phyloP scores from a whole-genome alignment of 1,284 basidiomycete species.

The Gomphus sp. region DNA sequence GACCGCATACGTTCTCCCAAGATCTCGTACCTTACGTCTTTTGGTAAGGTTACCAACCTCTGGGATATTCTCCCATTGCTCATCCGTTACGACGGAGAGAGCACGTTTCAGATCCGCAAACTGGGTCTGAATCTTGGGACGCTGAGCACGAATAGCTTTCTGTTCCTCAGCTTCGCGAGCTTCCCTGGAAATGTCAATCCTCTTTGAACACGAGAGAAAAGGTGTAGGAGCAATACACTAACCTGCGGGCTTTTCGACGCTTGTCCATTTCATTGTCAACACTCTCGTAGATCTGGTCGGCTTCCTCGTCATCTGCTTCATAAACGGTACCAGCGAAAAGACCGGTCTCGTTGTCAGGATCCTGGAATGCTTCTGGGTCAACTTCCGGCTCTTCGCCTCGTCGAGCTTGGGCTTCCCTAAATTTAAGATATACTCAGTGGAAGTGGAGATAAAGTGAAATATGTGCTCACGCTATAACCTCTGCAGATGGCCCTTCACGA shows the following conservation, averaged over 20 bases:
- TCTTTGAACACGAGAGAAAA: slow-evolving; percentile 16
- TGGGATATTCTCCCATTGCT: slow-evolving; percentile 92
- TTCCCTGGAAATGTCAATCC: slow-evolving; percentile 40
- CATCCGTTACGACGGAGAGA: slow-evolving; percentile 76
- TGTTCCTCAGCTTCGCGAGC: slow-evolving; percentile 67
- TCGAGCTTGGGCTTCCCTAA: slow-evolving; percentile 69
- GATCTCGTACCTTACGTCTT: slow-evolving; percentile 80
- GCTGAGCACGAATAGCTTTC: slow-evolving; percentile 64
- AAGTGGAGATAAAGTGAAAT: not conserved
- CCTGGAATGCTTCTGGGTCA: slow-evolving; percentile 87
- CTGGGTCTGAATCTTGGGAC: slow-evolving; percentile 87
- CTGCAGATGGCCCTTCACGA: slow-evolving; percentile 86
- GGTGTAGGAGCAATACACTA: slow-evolving; percentile 29
- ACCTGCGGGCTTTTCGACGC: slow-evolving; percentile 73
- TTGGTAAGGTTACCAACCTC: slow-evolving; percentile 95
- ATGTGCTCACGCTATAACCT: slow-evolving; percentile 66
- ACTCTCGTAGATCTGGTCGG: slow-evolving; percentile 87
- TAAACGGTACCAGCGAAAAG: slow-evolving; percentile 95
- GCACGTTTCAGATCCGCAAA: slow-evolving; percentile 95
- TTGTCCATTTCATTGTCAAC: slow-evolving; percentile 91
- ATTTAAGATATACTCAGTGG: not conserved
- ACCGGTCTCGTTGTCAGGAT: slow-evolving; percentile 96
- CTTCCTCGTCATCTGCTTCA: slow-evolving; percentile 96
- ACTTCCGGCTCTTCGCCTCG: slow-evolving; percentile 82
- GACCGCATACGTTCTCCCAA: slow-evolving; percentile 77